phyloP scores from a whole-genome alignment of 805 yeast species.

The Sugiyamaella chiloensis region DNA sequence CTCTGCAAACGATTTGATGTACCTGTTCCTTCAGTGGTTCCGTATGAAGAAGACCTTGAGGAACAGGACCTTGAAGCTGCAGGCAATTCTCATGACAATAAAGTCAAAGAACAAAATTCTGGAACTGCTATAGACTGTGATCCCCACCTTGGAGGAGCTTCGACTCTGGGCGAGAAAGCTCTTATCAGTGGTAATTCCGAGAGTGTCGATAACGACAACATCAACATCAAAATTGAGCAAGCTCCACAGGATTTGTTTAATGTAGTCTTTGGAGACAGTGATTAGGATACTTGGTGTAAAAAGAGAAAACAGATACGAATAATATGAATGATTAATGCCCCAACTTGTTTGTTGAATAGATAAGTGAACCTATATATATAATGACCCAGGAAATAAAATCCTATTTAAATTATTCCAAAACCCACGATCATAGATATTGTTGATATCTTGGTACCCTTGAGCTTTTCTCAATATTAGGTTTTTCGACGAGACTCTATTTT shows the following conservation, averaged over 20 bases:
- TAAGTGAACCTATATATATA: too few species aligned
- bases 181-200: too few species aligned
- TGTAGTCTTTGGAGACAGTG: slow-evolving; percentile 24
- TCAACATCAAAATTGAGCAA: not conserved
- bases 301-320: not conserved
- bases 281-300: too few species aligned
- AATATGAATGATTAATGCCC: not conserved
- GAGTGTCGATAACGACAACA: too few species aligned
- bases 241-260: slow-evolving; percentile 26
- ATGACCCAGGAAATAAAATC: slow-evolving; percentile 13
- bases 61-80: not conserved
- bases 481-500: slow-evolving; percentile 22
- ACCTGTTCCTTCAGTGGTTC: slow-evolving; percentile 12
- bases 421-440: slow-evolving; percentile 38
- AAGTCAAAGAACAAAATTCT: not conserved
- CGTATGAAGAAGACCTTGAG: too few species aligned
- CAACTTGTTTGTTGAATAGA: not conserved
- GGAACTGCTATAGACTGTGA: too few species aligned
- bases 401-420: slow-evolving; percentile 27
- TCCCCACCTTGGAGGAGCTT: not conserved
- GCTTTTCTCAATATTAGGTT: slow-evolving; percentile 26
- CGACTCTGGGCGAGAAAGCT: not conserved
- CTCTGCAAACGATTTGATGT: slow-evolving; percentile 30
- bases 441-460: slow-evolving; percentile 31
- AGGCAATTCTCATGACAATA: not conserved